Conservation (phyloP, 352 stramenopile genomes). For the Globisporangium viniferum region DNA sequence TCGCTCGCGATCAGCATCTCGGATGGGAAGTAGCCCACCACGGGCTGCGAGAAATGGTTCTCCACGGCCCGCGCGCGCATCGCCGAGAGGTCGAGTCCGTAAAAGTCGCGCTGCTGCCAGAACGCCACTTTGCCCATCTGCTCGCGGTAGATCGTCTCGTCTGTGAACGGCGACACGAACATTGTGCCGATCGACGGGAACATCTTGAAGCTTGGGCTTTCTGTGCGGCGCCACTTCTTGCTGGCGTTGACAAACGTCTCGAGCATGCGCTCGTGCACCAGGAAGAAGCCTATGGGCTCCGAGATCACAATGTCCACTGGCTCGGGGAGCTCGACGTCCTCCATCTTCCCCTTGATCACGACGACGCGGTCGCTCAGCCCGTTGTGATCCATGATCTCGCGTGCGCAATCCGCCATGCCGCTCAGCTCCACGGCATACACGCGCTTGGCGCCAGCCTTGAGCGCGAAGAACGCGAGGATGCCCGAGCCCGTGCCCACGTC, state of each 20-base stretch:
- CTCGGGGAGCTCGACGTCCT: conserved; percentile 95
- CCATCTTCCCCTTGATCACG: conserved; percentile 97
- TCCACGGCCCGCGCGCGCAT: conserved; percentile 94
- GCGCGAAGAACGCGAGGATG: conserved; percentile 98
- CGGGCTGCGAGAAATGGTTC: conserved; percentile 96
- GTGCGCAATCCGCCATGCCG: conserved; percentile 97
- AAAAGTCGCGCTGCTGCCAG: conserved; percentile 96
- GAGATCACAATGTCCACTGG: conserved; percentile 98
- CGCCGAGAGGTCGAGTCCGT: conserved; percentile 94
- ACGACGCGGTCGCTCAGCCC: conserved; percentile 94
- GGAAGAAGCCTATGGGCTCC: conserved; percentile 99
- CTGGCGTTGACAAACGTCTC: conserved; percentile 95
- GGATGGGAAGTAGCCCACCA: conserved; percentile 92
- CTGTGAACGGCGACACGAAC: conserved; percentile 94
- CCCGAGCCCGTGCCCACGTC: conserved; percentile 99
- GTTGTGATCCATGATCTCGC: conserved; percentile 93
- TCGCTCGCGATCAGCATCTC: conserved; percentile 67
- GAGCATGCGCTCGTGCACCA: conserved; percentile 99
- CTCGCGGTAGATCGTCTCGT: conserved; percentile 93
- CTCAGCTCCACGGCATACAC: conserved; percentile 96
- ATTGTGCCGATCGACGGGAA: conserved; percentile 98
- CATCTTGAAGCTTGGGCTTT: conserved; percentile 81
- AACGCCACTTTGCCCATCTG: conserved; percentile 92
- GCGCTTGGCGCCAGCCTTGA: conserved; percentile 95
- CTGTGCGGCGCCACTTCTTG: conserved; percentile 93